Evolutionary conservation across 495 filamentous ascomycete genomes (phyloP).

Genomic region (Lineolata rhizophorae): DNA sequence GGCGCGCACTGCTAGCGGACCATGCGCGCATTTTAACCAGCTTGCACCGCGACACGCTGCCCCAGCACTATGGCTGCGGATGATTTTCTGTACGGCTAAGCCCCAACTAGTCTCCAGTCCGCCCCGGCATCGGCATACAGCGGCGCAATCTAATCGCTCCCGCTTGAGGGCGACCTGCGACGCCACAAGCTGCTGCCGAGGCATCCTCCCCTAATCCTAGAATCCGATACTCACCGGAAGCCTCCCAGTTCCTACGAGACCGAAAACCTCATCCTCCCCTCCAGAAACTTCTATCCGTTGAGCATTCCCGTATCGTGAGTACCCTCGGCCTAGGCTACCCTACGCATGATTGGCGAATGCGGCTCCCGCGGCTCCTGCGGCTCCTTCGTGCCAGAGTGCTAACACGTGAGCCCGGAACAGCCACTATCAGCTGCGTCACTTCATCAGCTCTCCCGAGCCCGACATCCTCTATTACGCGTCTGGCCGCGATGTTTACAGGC

Average conservation of each 20-base stretch:
- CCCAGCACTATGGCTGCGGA: slow-evolving; percentile 11
- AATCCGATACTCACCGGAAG: no score
- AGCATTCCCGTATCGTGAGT: slow-evolving; percentile 54
- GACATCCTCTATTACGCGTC: slow-evolving; percentile 67
- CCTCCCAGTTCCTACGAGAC: no score
- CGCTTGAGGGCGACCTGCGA: no score
- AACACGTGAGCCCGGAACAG: no score
- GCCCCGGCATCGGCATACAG: slow-evolving; percentile 1
- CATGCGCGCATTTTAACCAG: no score
- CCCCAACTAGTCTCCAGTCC: background rate
- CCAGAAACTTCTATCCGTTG: slow-evolving; percentile 52
- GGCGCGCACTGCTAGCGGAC: no score
- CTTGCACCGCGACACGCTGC: no score
- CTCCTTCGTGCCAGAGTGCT: no score
- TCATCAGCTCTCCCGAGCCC: slow-evolving; percentile 58
- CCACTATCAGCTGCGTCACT: slow-evolving; percentile 80
- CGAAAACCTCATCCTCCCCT: slow-evolving; percentile 34
- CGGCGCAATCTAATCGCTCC: slow-evolving; percentile 23
- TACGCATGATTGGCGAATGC: background rate
- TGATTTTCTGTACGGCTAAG: slow-evolving; percentile 11
- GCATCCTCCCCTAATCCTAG: no score
- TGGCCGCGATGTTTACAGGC: slow-evolving; percentile 45
- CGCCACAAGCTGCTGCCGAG: no score
- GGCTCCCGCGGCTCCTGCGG: no score
- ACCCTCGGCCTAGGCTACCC: background rate